phyloP scores from a whole-genome alignment of 164 flowering plant genomes.

The Kalanchoe fedtschenkoi region DNA sequence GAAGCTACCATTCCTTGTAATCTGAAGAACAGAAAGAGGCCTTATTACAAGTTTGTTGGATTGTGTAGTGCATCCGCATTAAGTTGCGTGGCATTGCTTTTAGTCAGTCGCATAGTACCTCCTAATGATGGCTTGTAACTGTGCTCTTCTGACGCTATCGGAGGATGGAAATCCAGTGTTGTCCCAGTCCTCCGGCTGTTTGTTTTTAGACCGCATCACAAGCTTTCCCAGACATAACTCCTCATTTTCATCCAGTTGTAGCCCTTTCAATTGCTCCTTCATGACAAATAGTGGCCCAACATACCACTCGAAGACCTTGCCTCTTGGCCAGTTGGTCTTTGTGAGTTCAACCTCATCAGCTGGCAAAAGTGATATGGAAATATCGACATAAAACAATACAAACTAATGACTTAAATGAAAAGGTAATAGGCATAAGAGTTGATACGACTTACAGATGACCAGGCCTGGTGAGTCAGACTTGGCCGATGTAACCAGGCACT shows the following conservation, averaged over 20 bases:
- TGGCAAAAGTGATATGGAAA: slow-evolving; percentile 14
- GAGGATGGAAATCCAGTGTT: slow-evolving; percentile 47
- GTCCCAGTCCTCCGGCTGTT: slow-evolving; percentile 71
- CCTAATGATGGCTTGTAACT: slow-evolving; percentile 70
- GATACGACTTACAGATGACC: slow-evolving; percentile 42
- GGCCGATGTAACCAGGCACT: slow-evolving; percentile 65
- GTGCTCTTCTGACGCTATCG: slow-evolving; percentile 64
- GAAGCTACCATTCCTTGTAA: slow-evolving; percentile 77
- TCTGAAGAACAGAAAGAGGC: slow-evolving; percentile 21
- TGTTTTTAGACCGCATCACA: slow-evolving; percentile 38
- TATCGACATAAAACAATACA: neutral
- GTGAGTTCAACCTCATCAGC: slow-evolving; percentile 67
- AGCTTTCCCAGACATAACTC: slow-evolving; percentile 48
- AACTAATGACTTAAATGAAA: neutral
- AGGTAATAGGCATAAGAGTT: neutral
- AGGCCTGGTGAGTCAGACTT: slow-evolving; percentile 60
- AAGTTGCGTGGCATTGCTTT: neutral
- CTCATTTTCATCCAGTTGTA: slow-evolving; percentile 49
- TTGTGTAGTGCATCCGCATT: too few relatives aligned
- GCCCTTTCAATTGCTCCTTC: slow-evolving; percentile 77
- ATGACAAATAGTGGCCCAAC: slow-evolving; percentile 64
- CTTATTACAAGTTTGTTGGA: neutral
- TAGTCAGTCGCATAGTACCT: slow-evolving; percentile 33
- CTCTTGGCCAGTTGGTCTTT: slow-evolving; percentile 47
- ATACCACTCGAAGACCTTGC: slow-evolving; percentile 75